Conservation (phyloP, 2,329 filamentous ascomycete species). For the Colletotrichum lini region DNA sequence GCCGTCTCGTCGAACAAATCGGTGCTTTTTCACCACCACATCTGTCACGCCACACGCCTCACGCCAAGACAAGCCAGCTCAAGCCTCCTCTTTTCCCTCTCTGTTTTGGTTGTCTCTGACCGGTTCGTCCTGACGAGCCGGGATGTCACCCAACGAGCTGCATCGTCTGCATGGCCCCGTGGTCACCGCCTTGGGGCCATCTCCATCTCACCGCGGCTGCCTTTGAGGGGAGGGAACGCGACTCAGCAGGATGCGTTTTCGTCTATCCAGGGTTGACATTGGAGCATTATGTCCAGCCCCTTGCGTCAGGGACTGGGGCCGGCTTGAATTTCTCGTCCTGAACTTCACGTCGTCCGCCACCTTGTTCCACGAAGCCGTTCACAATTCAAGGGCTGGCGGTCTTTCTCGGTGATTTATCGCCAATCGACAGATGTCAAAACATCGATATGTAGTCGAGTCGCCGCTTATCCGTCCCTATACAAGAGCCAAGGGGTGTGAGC, state of each 20-base stretch:
- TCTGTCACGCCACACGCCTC: background rate
- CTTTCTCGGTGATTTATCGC: background rate
- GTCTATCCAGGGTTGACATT: background rate
- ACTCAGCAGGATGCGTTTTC: background rate
- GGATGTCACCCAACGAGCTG: slow-evolving; percentile 25
- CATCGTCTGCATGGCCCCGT: slow-evolving; percentile 21
- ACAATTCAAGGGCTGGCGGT: background rate
- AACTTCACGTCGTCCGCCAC: background rate
- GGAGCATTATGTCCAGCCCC: background rate
- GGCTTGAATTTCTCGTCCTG: background rate
- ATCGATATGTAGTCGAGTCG: background rate
- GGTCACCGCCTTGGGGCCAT: background rate
- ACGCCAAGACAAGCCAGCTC: slow-evolving; percentile 6
- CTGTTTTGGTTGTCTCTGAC: background rate
- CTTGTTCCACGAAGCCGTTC: background rate
- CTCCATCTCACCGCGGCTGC: slow-evolving; percentile 13
- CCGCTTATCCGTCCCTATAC: background rate
- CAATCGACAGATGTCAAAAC: background rate
- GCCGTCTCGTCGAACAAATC: slow-evolving; percentile 6
- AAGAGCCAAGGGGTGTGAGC: background rate
- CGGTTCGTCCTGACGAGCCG: slow-evolving; percentile 5
- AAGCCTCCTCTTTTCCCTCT: background rate
- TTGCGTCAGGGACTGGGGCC: too few species aligned
- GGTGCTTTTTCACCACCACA: background rate
- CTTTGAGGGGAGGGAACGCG: background rate